Conservation (phyloP, 768 basidiomycete genomes). For the Agaricus sinodeliciosus region DNA sequence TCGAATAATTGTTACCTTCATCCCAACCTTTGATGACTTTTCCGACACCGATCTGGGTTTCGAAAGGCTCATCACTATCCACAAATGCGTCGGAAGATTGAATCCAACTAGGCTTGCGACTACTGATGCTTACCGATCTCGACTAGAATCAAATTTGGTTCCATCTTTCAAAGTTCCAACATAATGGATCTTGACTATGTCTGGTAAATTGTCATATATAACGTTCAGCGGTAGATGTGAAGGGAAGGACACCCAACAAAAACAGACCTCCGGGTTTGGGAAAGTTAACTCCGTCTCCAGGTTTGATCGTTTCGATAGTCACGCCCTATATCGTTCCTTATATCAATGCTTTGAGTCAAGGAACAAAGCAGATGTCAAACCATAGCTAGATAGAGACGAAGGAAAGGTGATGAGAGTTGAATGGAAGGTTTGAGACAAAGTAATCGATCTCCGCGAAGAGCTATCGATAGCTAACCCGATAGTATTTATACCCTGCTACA, state of each 20-base stretch:
- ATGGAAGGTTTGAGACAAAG: background rate
- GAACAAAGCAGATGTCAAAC: slow-evolving; percentile 1
- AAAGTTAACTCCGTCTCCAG: slow-evolving; percentile 58
- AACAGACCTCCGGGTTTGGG: slow-evolving; percentile 67
- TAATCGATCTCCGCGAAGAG: background rate
- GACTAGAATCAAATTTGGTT: slow-evolving; percentile 66
- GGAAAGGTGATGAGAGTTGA: background rate
- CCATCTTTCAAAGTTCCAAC: slow-evolving; percentile 65
- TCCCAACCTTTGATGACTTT: slow-evolving; percentile 91
- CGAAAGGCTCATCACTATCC: slow-evolving; percentile 51
- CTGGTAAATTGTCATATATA: slow-evolving; percentile 26
- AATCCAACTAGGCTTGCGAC: background rate
- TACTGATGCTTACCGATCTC: slow-evolving; percentile 52
- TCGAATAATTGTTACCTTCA: slow-evolving; percentile 47
- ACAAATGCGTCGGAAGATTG: background rate
- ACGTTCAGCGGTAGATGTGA: background rate
- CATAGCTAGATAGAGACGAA: background rate
- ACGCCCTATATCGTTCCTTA: slow-evolving; percentile 49
- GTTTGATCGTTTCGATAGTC: slow-evolving; percentile 45
- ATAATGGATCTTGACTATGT: slow-evolving; percentile 74
- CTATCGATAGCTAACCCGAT: background rate
- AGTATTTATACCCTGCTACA: background rate
- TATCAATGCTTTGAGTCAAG: background rate
- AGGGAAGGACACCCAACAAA: slow-evolving; percentile 7
- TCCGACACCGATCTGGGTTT: slow-evolving; percentile 68